Conservation (phyloP, 179 eudicot species). For the Beta corolliflora region DNA sequence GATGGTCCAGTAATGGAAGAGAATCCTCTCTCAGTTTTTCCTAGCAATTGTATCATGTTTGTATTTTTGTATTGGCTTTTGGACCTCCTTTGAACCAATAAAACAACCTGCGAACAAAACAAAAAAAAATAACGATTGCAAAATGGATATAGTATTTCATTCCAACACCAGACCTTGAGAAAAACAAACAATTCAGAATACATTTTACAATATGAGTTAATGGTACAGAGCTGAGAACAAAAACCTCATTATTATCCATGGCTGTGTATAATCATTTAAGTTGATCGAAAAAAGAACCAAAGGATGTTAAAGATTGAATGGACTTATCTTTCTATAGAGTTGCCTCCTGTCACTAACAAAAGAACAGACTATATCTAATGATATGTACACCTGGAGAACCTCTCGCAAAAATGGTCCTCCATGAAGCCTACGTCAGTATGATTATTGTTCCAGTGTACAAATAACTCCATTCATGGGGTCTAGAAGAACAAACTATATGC, state of each 20-base stretch:
- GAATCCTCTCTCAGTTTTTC: not conserved
- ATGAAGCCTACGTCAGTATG: not conserved
- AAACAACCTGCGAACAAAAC: not conserved
- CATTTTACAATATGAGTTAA: not conserved
- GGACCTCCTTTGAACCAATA: not conserved
- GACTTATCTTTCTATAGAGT: conserved; percentile 10
- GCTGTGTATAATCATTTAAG: not conserved
- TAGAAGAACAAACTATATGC: not conserved
- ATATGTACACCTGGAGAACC: conserved; percentile 20
- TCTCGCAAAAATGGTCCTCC: conserved; percentile 13
- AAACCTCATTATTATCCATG: not conserved
- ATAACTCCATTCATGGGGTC: not conserved
- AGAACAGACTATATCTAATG: conserved; percentile 3
- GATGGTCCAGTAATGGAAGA: too few species aligned
- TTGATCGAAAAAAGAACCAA: not conserved
- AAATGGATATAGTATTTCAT: not conserved
- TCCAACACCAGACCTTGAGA: not conserved
- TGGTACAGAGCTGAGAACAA: conserved; percentile 1
- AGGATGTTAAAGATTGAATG: not conserved
- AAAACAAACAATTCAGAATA: not conserved
- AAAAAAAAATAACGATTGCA: not conserved
- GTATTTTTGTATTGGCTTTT: not conserved
- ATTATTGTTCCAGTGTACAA: not conserved
- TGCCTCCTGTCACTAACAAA: not conserved
- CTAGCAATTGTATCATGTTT: not conserved